phyloP scores from a whole-genome alignment of 1,284 basidiomycete genomes.

The Apiotrichum gamsii region DNA sequence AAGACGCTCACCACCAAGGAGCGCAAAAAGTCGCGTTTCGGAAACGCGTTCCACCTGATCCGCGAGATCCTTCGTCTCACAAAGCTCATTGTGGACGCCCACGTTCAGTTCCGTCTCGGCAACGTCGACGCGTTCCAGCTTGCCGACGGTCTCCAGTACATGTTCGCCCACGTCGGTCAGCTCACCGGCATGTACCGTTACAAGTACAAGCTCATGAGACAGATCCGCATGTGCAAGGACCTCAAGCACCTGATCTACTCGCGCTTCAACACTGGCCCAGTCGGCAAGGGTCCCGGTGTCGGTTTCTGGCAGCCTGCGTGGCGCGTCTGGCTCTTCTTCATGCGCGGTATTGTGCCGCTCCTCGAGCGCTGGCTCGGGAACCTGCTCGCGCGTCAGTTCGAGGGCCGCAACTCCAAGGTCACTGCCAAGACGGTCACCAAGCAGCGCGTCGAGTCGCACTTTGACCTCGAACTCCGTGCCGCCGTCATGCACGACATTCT shows the following conservation, averaged over 20 bases:
- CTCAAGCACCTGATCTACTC: constrained; percentile 81
- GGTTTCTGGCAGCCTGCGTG: constrained; percentile 99
- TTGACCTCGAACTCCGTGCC: constrained; percentile 93
- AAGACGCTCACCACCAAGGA: constrained; percentile 99
- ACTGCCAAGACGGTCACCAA: constrained; percentile 95
- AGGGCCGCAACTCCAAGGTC: constrained; percentile 92
- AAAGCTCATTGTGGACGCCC: constrained; percentile 96
- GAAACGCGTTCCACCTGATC: constrained; percentile 95
- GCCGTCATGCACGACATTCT: constrained; percentile 99
- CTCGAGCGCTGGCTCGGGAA: constrained; percentile 98
- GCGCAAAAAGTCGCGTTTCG: constrained; percentile 98
- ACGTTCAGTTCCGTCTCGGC: constrained; percentile 96
- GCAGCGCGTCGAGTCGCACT: constrained; percentile 97
- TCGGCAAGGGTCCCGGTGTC: constrained; percentile 97
- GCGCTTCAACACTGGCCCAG: constrained; percentile 93
- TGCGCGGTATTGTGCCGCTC: constrained; percentile 96
- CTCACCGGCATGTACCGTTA: constrained; percentile 97
- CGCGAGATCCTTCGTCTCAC: constrained; percentile 96
- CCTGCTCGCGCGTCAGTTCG: constrained; percentile 94
- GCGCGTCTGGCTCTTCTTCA: constrained; percentile 99
- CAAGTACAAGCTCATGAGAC: constrained; percentile 97
- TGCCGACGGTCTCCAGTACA: constrained; percentile 96
- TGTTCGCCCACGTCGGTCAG: constrained; percentile 95
- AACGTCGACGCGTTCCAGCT: constrained; percentile 99
- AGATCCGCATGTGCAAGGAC: constrained; percentile 99